Base-by-base conservation (phyloP, 2,329 filamentous ascomycete genomes). In the Macroventuria anomochaeta region DNA sequence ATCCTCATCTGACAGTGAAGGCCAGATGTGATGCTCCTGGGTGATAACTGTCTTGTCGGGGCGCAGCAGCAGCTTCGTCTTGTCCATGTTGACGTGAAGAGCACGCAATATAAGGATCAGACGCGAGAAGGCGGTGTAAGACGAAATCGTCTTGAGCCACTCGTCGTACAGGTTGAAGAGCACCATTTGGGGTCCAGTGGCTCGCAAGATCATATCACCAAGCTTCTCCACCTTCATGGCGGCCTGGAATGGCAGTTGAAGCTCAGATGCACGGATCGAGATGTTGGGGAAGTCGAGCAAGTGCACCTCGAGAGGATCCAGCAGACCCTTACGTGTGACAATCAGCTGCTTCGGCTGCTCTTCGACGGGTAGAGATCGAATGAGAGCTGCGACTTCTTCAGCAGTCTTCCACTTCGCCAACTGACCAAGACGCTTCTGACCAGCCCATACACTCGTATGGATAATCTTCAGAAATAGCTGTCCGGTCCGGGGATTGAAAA, bases 221-320 rank as follows among this genome's bases (percentile, higher is more conserved):
- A 99, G 85, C 77, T 99, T 99, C 79, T 99, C 95, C 2, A 99
- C 93, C 83, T 99, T 99, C 93, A 99, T 99, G 0, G 96, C 96
- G 49, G 95, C 95, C 77, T 99, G 96, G 89, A 99, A 99, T 1
- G 95, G 95, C 61, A 99, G 81, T 75, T 99, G 95, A 64, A 99
- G 79, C 76, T 99, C 95, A 0, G 95, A 99, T 10, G 95, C 95
- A 64, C 95, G 90, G 66, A 99, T 99, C 2, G 95, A 97, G 63
- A 99, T 99, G 74, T 99, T 99, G 48, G 95, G 95, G 82, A 99
- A 99, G 75, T 99, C 96, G 34, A 99, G 88, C 70, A 99, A 76
- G 72, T 99, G 96, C 13, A 99, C 95, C 75, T 99, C 95, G 7
- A 99, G 86, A 57, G 95, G 95, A 83, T 99, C 95, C 43, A 99